Conservation (phyloP, 495 filamentous ascomycete genomes). For the Podospora fimiseda region DNA sequence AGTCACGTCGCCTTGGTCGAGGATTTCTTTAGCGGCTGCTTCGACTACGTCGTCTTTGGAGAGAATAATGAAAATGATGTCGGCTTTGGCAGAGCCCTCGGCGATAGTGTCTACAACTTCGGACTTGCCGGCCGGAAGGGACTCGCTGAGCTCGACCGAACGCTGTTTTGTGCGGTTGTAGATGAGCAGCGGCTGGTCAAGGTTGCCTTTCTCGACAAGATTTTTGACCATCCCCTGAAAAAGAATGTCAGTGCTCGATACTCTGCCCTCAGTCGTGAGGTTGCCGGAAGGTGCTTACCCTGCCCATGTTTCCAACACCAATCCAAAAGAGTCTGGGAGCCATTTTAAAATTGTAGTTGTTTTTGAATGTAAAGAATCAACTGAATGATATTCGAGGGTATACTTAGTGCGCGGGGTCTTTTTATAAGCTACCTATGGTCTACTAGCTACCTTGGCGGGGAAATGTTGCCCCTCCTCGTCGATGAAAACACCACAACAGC, state of each 20-base stretch:
- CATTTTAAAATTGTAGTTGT: conserved; percentile 45
- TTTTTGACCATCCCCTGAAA: conserved; percentile 79
- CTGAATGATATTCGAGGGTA: too few species aligned
- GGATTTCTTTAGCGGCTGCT: conserved; percentile 45
- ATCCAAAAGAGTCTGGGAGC: conserved; percentile 69
- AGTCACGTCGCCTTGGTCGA: conserved; percentile 47
- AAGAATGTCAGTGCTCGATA: too few species aligned
- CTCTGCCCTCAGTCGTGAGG: too few species aligned
- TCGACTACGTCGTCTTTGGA: conserved; percentile 70
- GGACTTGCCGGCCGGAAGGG: conserved; percentile 51
- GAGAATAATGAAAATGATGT: conserved; percentile 80
- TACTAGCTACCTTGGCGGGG: background rate
- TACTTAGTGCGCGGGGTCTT: too few species aligned
- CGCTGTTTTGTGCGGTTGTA: conserved; percentile 71
- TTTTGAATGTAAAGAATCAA: too few species aligned
- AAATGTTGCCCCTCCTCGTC: background rate
- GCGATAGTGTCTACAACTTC: conserved; percentile 53
- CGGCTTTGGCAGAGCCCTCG: conserved; percentile 60
- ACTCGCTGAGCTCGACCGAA: conserved; percentile 48
- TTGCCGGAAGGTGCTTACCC: conserved; percentile 54
- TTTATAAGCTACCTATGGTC: background rate
- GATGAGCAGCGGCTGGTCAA: conserved; percentile 62
- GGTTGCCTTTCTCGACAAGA: conserved; percentile 66
- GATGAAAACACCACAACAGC: too few species aligned
- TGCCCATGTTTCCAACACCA: conserved; percentile 86